Conservation (phyloP, 2,329 filamentous ascomycete species). For the Fusarium proliferatum region DNA sequence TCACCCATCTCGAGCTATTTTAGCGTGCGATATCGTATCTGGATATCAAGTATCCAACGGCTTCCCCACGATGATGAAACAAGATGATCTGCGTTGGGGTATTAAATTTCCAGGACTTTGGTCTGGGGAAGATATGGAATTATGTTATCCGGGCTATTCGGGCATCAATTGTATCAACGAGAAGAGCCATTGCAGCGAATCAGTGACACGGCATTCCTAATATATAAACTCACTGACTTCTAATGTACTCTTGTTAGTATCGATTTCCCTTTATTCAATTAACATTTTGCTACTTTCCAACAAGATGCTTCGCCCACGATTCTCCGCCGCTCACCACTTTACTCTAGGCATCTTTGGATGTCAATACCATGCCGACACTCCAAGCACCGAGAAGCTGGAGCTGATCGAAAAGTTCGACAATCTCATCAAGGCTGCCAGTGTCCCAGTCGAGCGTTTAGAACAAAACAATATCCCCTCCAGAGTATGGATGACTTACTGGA, state of each 20-base stretch:
- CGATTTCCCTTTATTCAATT: fast-evolving
- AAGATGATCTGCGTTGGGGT: background rate
- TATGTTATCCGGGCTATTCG: background rate
- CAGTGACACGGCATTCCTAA: background rate
- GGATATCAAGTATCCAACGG: background rate
- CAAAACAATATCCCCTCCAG: background rate
- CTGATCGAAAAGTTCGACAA: background rate
- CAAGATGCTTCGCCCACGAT: background rate
- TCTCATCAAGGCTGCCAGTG: background rate
- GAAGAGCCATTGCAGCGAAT: background rate
- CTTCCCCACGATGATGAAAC: fast-evolving
- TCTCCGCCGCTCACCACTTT: background rate
- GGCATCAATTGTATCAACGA: fast-evolving
- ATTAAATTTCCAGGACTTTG: background rate
- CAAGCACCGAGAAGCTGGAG: background rate
- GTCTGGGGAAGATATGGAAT: background rate
- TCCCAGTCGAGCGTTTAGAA: background rate
- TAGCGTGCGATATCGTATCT: background rate
- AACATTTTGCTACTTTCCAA: fast-evolving
- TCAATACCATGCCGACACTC: background rate
- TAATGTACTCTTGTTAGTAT: too few species aligned
- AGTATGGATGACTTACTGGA: background rate
- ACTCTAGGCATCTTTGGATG: background rate
- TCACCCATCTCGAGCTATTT: background rate
- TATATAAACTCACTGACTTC: background rate